Evolutionary conservation across 23 red algal species (phyloP).

Genomic region (Gracilaria domingensis): DNA sequence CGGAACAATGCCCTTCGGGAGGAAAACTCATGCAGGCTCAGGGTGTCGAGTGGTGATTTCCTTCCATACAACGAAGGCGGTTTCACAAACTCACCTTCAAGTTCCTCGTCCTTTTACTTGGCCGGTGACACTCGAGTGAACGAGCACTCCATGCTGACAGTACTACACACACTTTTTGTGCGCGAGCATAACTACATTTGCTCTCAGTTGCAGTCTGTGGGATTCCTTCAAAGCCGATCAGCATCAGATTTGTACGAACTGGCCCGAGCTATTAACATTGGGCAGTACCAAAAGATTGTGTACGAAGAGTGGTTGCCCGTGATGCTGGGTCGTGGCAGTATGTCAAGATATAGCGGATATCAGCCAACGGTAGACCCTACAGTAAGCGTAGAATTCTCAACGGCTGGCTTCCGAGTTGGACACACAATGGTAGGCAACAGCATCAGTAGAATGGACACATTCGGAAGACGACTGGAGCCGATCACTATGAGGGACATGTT

Average conservation of each 20-base stretch:
- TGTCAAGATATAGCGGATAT: conserved; percentile 23
- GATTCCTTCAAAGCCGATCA: background rate
- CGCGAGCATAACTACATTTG: conserved; percentile 39
- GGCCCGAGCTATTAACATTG: conserved; percentile 41
- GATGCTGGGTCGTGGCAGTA: conserved; percentile 10
- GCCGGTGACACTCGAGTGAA: conserved; percentile 56
- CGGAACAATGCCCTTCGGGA: background rate
- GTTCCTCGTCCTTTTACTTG: conserved; percentile 3
- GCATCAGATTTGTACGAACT: conserved; percentile 31
- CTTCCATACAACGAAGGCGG: conserved; percentile 42
- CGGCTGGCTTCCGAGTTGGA: conserved; percentile 61
- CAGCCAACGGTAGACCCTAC: conserved; percentile 22
- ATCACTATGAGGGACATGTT: conserved; percentile 24
- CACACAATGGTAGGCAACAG: conserved; percentile 67
- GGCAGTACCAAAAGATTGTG: conserved; percentile 56
- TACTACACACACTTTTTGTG: conserved; percentile 47
- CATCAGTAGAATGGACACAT: conserved; percentile 15
- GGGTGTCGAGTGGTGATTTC: conserved; percentile 24
- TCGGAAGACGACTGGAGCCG: background rate
- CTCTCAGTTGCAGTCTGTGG: background rate
- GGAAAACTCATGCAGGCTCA: conserved; percentile 26
- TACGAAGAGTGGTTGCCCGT: conserved; percentile 69
- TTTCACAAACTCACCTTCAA: conserved; percentile 55
- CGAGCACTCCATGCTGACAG: conserved; percentile 51
- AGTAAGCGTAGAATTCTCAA: conserved; percentile 52